phyloP scores from a whole-genome alignment of 2,329 filamentous ascomycete species.

The Aotearoamyces nothofagi region DNA sequence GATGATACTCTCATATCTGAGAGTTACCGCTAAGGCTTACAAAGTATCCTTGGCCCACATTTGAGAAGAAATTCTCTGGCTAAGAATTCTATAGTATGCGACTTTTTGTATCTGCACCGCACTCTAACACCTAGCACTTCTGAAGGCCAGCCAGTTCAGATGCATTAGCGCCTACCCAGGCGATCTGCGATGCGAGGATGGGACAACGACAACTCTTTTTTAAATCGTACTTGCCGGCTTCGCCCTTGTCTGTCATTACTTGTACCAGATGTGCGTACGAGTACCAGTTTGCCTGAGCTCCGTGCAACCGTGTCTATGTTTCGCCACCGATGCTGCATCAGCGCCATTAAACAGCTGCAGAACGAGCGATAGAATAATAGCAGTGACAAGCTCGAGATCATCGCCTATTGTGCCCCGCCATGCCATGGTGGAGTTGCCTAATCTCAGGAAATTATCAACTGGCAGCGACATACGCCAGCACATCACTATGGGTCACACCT shows the following conservation, averaged over 20 bases:
- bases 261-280: not conserved
- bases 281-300: not conserved
- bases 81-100: too few species aligned
- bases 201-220: not conserved
- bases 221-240: not conserved
- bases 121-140: too few species aligned
- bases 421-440: slow-evolving; percentile 46
- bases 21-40: not conserved
- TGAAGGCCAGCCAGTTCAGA: too few species aligned
- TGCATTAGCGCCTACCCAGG: too few species aligned
- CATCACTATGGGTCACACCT: slow-evolving; percentile 64
- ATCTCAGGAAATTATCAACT: slow-evolving; percentile 57
- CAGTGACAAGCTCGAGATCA: slow-evolving; percentile 18
- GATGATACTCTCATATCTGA: slow-evolving; percentile 4
- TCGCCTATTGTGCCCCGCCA: slow-evolving; percentile 19
- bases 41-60: slow-evolving; percentile 1
- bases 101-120: too few species aligned
- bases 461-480: slow-evolving; percentile 72
- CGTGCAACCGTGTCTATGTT: slow-evolving; percentile 5
- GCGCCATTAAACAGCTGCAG: slow-evolving; percentile 17
- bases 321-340: slow-evolving; percentile 20
- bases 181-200: too few species aligned
- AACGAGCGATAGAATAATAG: slow-evolving; percentile 17
- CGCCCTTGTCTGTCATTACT: not conserved
- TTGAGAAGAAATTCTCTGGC: not conserved